phyloP scores from a whole-genome alignment of 306 rosid genomes.

The Senna siamea region DNA sequence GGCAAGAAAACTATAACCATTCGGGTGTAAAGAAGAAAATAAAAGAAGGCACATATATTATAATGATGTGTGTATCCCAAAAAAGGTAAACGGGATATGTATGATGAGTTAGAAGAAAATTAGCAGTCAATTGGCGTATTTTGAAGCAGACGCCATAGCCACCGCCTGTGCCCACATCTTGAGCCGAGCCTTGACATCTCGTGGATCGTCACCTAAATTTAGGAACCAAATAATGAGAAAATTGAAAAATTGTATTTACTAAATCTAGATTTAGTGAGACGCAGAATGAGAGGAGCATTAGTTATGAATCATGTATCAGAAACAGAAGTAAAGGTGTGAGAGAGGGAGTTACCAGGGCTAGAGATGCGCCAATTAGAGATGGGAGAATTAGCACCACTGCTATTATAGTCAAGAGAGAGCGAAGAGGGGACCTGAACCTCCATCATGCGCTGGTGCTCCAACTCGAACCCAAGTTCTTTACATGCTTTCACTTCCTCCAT shows the following conservation, averaged over 20 bases:
- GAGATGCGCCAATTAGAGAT: slow-evolving; percentile 79
- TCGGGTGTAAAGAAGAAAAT: slow-evolving; percentile 12
- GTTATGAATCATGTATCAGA: no score
- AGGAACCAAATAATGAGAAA: neutral
- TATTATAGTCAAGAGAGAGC: slow-evolving; percentile 48
- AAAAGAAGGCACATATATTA: neutral
- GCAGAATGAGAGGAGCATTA: no score
- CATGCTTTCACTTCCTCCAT: slow-evolving; percentile 92
- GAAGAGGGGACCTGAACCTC: slow-evolving; percentile 46
- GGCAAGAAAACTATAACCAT: slow-evolving; percentile 16
- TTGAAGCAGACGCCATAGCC: slow-evolving; percentile 71
- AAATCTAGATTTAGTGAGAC: no score
- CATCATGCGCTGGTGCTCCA: slow-evolving; percentile 59
- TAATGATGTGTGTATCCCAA: slow-evolving; percentile 9
- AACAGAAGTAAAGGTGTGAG: no score
- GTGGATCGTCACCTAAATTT: slow-evolving; percentile 74
- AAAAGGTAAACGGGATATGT: neutral
- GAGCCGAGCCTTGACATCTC: slow-evolving; percentile 88
- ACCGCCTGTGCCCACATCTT: slow-evolving; percentile 94
- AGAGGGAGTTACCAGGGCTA: slow-evolving; percentile 84
- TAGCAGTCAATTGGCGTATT: slow-evolving; percentile 43
- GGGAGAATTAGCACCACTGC: slow-evolving; percentile 78
- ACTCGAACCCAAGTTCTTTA: slow-evolving; percentile 84
- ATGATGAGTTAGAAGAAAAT: neutral
- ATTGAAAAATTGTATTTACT: no score